A percentile compares a stretch with the other conserved stretches of the same genome.
These are phyloP conservation scores for Rhodamnia argentea DNA, from an alignment of 345 rosid genomes.

Conservation along the genomic window DNA sequence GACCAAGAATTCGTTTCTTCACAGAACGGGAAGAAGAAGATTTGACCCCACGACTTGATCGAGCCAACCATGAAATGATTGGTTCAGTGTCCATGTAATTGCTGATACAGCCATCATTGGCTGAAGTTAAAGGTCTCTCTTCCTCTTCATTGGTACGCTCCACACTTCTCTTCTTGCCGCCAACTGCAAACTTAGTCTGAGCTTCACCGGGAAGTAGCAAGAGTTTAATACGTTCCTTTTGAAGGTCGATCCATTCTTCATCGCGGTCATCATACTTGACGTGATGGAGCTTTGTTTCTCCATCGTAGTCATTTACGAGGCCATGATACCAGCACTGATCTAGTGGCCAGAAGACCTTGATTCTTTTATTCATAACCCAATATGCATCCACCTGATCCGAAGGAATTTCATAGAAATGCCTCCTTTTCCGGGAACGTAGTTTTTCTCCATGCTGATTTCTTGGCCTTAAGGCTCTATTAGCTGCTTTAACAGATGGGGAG, in stretches of 20 bases:
- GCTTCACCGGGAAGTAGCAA: constrained; percentile 75
- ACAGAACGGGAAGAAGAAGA: constrained; percentile 38
- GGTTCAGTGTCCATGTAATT: constrained; percentile 75
- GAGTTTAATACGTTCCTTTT: constrained; percentile 78
- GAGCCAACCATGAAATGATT: constrained; percentile 85
- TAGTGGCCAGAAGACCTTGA: constrained; percentile 94
- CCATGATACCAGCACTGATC: constrained; percentile 91
- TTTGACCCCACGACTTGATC: constrained; percentile 28
- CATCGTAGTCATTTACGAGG: constrained; percentile 62
- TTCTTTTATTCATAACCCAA: constrained; percentile 67
- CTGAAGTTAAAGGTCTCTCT: constrained; percentile 20
- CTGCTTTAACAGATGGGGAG: constrained; percentile 43
- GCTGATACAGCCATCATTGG: constrained; percentile 43
- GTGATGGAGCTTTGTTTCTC: constrained; percentile 72
- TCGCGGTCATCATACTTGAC: constrained; percentile 95
- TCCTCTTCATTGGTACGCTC: constrained; percentile 25
- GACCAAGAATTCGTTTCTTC: constrained; percentile 35
- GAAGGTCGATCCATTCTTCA: constrained; percentile 89
- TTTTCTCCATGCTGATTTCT: constrained; percentile 47
- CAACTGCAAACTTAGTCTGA: constrained; percentile 38
- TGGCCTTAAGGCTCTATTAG: constrained; percentile 69
- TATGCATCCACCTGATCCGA: constrained; percentile 57
- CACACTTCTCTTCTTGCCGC: constrained; percentile 35
- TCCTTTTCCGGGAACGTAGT: constrained; percentile 55
- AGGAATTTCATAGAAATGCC: constrained; percentile 74